Conservation (phyloP, 768 basidiomycete genomes). For the Leccinum longicurvipes region DNA sequence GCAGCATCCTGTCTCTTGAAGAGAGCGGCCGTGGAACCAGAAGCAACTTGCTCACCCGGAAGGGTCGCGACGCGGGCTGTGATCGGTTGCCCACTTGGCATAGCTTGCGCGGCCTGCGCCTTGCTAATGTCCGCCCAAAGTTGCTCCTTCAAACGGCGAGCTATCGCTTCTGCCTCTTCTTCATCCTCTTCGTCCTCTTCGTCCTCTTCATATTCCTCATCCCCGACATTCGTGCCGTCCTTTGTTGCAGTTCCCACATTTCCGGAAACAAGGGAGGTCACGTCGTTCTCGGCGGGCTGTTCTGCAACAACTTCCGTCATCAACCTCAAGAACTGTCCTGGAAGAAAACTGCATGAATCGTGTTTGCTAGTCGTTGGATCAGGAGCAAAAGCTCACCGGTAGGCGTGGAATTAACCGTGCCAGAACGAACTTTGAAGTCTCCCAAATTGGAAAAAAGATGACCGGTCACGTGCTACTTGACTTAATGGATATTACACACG, state of each 20-base stretch:
- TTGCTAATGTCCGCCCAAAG: conserved; percentile 75
- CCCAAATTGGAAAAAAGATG: conserved; percentile 5
- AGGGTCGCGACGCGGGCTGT: background rate
- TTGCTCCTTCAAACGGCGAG: conserved; percentile 69
- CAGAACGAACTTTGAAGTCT: background rate
- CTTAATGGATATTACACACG: too few relatives aligned
- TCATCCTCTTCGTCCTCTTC: conserved; percentile 53
- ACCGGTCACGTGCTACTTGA: conserved; percentile 16
- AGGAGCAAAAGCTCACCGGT: conserved; percentile 11
- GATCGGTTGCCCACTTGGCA: conserved; percentile 17
- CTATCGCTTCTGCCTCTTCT: conserved; percentile 73
- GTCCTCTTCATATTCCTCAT: conserved; percentile 45
- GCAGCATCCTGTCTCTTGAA: conserved; percentile 55
- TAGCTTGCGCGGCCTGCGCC: conserved; percentile 46
- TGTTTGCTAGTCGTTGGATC: conserved; percentile 1
- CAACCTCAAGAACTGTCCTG: background rate
- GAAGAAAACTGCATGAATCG: conserved; percentile 8
- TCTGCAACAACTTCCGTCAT: conserved; percentile 16
- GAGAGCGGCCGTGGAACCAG: conserved; percentile 8
- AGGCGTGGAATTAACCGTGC: background rate
- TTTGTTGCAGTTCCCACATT: conserved; percentile 1
- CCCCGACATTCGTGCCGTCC: conserved; percentile 38
- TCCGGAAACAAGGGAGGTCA: background rate
- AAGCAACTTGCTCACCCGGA: conserved; percentile 6
- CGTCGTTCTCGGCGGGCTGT: conserved; percentile 3